phyloP scores from a whole-genome alignment of 2,329 filamentous ascomycete species.

The Apiospora rasikravindrae region DNA sequence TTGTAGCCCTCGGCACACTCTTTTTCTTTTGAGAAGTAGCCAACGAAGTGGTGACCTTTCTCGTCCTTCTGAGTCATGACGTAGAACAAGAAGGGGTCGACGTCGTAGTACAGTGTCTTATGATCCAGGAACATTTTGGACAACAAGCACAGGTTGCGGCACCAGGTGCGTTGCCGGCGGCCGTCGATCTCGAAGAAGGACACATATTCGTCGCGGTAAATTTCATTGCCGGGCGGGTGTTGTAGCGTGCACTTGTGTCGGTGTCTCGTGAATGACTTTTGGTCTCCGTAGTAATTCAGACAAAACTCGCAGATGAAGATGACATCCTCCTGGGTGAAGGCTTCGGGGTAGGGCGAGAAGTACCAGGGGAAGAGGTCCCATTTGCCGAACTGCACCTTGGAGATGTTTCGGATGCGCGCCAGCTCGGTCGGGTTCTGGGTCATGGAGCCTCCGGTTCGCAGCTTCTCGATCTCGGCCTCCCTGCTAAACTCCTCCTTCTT shows the following conservation, averaged over 20 bases:
- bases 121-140: constrained; percentile 96
- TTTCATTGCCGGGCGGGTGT: constrained; percentile 96
- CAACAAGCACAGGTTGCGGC: constrained; percentile 90
- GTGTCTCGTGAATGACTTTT: constrained; percentile 83
- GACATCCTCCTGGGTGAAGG: constrained; percentile 85
- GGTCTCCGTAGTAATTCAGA: constrained; percentile 84
- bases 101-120: constrained; percentile 98
- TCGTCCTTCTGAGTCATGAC: constrained; percentile 93
- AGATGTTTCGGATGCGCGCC: constrained; percentile 92
- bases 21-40: constrained; percentile 99
- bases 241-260: constrained; percentile 87
- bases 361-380: constrained; percentile 97
- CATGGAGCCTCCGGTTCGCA: constrained; percentile 95
- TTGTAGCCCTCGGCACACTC: constrained; percentile 97
- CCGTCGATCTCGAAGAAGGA: constrained; percentile 99
- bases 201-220: constrained; percentile 92
- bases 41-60: constrained; percentile 92
- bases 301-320: constrained; percentile 99
- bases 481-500: constrained; percentile 69
- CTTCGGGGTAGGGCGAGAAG: constrained; percentile 94
- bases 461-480: constrained; percentile 94
- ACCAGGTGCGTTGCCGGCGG: constrained; percentile 91
- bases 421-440: constrained; percentile 98
- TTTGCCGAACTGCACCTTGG: constrained; percentile 90
- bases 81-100: constrained; percentile 99